phyloP scores from a whole-genome alignment of 768 basidiomycete genomes.

The Leucocoprinus leucothites region DNA sequence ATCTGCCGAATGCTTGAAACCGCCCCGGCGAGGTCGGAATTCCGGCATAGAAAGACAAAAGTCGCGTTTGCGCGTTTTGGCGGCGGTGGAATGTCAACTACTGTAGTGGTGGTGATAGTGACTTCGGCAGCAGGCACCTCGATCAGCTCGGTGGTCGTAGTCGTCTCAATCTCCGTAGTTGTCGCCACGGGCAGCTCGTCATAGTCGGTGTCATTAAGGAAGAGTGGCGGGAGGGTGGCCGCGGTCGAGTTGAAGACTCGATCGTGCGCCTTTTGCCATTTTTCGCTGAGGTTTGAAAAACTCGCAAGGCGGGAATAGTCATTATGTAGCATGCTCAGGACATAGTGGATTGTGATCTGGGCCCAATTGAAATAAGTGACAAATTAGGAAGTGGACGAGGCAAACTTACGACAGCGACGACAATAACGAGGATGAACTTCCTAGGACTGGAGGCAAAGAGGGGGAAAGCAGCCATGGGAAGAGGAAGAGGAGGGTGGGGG shows the following conservation, averaged over 20 bases:
- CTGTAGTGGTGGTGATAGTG: not conserved
- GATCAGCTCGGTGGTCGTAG: slow-evolving; percentile 1
- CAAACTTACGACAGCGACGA: slow-evolving; percentile 43
- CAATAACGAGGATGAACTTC: slow-evolving; percentile 50
- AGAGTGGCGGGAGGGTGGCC: not conserved
- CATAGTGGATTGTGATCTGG: slow-evolving; percentile 55
- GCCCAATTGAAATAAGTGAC: not conserved
- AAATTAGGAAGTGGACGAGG: not conserved
- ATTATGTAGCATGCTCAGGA: slow-evolving; percentile 47
- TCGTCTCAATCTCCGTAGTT: not conserved
- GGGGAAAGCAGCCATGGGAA: slow-evolving; percentile 19
- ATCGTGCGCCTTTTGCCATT: slow-evolving; percentile 21
- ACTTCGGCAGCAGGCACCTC: slow-evolving; percentile 2
- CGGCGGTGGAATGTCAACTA: not conserved
- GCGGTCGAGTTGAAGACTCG: slow-evolving; percentile 11
- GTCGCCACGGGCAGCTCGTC: not conserved
- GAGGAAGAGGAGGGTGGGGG: slow-evolving; percentile 7
- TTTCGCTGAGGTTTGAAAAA: slow-evolving; percentile 31
- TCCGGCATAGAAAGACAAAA: slow-evolving; percentile 71
- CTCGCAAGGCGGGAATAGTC: slow-evolving; percentile 47
- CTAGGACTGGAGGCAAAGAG: slow-evolving; percentile 36
- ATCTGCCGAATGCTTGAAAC: slow-evolving; percentile 58
- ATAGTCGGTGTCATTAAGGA: slow-evolving; percentile 1
- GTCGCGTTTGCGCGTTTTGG: slow-evolving; percentile 63
- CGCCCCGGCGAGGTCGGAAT: slow-evolving; percentile 50